Evolutionary conservation across 1,284 basidiomycete genomes (phyloP), one percentile per base, ranked within the genome.

Genomic region (Fomitopsis betulina): DNA sequence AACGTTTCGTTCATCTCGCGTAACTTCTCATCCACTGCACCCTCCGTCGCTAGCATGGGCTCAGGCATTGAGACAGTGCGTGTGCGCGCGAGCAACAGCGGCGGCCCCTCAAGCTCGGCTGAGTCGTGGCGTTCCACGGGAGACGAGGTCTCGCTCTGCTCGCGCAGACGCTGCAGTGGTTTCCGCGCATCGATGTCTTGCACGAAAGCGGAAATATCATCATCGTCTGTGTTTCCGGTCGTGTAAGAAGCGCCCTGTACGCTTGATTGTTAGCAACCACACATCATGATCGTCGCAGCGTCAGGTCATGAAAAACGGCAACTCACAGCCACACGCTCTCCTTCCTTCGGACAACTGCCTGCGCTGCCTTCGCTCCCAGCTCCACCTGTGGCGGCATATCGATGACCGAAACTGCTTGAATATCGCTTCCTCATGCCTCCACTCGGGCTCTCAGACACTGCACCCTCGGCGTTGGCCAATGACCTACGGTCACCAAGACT

Each of bases 181-280:
- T 84, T 85, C 19, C 85, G 76, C 27, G 79, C 71, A 62, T 88
- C 87, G 50, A 90, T 89, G 54, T 89, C 85, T 65, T 87, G 84
- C 39, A 91, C 84, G 65, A 91, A 91, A 15, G 80, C 76, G 3
- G 86, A 87, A 30, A 91, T 83, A 53, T 91, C 89, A 64, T 89
- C 88, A 64, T 90, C 87, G 59, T 91, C 87, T 13, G 81, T 81
- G 43, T 75, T 75, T 3, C 73, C 71, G 58, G 76, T 78, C 57
- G 81, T 67, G 66, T 76, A 81, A 6, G 79, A 79, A 7, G 78
- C 68, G 58, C 70, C 73, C 75, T 76, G 62, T 23, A 21, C n/a
- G 55, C 45, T 25, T 42, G 13, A 55, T 35, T 42, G 38, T 58
- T 21, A 58, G 47, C 23, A 62, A 49, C 1, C 49, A 40, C 27